Percentiles rank a stretch among this genome's conserved stretches.
Evolutionary conservation across 371 early-diverging fungal species (phyloP).

Genomic region (Smittium culicis): DNA sequence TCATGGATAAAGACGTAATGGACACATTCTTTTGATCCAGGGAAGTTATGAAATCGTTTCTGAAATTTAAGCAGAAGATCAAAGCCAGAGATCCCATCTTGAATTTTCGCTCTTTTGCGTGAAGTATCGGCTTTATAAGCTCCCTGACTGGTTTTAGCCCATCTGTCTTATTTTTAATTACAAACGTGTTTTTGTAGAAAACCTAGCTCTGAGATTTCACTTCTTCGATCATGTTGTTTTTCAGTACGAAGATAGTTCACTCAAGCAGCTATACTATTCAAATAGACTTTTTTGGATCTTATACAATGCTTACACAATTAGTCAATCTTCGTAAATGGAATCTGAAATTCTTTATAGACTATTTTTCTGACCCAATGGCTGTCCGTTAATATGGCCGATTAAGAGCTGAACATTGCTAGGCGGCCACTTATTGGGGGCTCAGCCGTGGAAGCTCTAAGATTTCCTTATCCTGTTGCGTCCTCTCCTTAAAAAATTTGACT

Average conservation of each 20-base stretch:
- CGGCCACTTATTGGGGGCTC: too few species aligned
- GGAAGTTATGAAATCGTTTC: background rate
- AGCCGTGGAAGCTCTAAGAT: too few species aligned
- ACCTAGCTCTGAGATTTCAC: background rate
- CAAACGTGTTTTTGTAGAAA: background rate
- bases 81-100: background rate
- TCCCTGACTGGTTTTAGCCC: background rate
- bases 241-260: too few species aligned
- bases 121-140: background rate
- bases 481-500: too few species aligned
- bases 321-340: background rate
- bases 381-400: too few species aligned
- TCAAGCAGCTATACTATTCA: background rate
- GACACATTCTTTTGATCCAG: background rate
- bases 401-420: too few species aligned
- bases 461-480: too few species aligned
- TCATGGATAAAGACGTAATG: background rate
- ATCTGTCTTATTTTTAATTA: background rate
- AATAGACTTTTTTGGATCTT: background rate
- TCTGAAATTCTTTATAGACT: background rate
- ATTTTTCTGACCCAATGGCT: background rate
- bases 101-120: background rate
- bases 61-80: background rate
- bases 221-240: too few species aligned
- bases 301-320: background rate